phyloP scores from a whole-genome alignment of 805 yeast species.

The Suhomyces sp. region DNA sequence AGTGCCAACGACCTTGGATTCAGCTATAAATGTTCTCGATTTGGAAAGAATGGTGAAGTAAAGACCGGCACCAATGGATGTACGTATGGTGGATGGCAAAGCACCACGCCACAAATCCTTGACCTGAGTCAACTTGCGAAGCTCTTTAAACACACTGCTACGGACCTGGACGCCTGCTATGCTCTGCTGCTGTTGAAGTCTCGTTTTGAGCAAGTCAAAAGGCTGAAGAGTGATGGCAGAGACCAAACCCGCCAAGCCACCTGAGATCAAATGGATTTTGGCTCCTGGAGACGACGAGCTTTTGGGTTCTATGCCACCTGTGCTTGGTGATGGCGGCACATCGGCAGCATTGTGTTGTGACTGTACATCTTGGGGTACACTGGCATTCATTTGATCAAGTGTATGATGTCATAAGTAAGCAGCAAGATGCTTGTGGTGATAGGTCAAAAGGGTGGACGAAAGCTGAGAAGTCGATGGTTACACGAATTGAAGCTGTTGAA shows the following conservation, averaged over 20 bases:
- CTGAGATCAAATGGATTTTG: conserved; percentile 65
- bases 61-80: conserved; percentile 87
- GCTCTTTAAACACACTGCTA: conserved; percentile 37
- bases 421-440: too few relatives aligned
- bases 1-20: conserved; percentile 11
- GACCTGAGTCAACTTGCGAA: conserved; percentile 41
- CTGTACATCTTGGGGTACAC: too few relatives aligned
- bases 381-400: too few relatives aligned
- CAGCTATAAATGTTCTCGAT: conserved; percentile 53
- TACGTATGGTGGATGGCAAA: conserved; percentile 83
- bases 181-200: conserved; percentile 62
- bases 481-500: too few relatives aligned
- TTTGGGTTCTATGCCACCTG: too few relatives aligned
- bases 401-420: too few relatives aligned
- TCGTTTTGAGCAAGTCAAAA: conserved; percentile 80
- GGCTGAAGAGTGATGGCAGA: conserved; percentile 85
- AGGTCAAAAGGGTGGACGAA: too few relatives aligned
- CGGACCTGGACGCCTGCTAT: conserved; percentile 18
- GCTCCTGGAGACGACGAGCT: conserved; percentile 9
- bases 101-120: conserved; percentile 89
- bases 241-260: conserved; percentile 80
- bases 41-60: conserved; percentile 73
- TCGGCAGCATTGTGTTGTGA: too few relatives aligned
- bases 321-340: too few relatives aligned
- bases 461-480: too few relatives aligned